phyloP scores from a whole-genome alignment of 345 rosid species.

The Angophora floribunda region DNA sequence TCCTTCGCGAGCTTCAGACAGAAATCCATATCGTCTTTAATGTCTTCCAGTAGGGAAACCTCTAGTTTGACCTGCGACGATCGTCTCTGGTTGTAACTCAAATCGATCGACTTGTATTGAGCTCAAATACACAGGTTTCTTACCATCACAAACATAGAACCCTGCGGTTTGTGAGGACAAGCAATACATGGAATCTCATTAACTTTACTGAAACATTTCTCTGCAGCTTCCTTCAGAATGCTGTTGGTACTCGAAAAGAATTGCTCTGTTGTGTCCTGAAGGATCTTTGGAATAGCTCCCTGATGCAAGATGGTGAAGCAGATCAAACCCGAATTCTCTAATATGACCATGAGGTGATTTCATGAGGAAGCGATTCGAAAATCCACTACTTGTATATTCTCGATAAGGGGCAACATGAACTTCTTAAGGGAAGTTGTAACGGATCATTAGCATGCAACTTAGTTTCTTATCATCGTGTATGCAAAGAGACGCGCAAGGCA shows the following conservation, averaged over 20 bases:
- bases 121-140: background rate
- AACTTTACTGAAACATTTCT: conserved; percentile 14
- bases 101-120: background rate
- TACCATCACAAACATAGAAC: conserved; percentile 45
- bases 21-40: conserved; percentile 52
- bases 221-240: conserved; percentile 26
- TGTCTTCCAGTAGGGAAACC: conserved; percentile 21
- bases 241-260: conserved; percentile 19
- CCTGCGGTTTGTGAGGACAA: conserved; percentile 37
- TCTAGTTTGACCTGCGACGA: conserved; percentile 29
- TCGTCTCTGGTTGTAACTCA: background rate
- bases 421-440: background rate
- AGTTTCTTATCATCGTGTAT: background rate
- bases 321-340: background rate
- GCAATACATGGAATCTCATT: conserved; percentile 37
- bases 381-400: too few species aligned
- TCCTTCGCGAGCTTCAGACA: conserved; percentile 54
- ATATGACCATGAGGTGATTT: background rate
- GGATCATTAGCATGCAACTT: background rate
- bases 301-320: background rate
- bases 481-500: background rate
- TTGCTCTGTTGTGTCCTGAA: conserved; percentile 20
- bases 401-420: background rate
- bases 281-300: conserved; percentile 40
- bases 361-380: background rate